Conservation (phyloP, 2,329 filamentous ascomycete species). For the Aschersonia sp. region DNA sequence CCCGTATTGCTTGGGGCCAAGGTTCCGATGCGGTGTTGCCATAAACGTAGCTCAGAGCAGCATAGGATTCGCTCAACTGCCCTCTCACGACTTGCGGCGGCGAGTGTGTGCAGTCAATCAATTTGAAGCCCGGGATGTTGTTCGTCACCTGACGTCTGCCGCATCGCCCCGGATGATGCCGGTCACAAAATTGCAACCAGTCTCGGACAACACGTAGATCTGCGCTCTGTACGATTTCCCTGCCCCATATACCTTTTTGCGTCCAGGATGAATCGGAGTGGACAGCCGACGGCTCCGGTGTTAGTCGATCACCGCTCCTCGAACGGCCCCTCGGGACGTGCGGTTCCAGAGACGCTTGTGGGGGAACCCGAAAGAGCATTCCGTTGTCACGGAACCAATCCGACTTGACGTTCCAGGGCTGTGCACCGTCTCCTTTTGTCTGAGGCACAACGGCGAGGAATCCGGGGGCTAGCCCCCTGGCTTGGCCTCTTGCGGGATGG, state of each 20-base stretch:
- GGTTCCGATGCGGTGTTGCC: conserved; percentile 11
- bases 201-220: conserved; percentile 16
- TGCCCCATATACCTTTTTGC: conserved; percentile 19
- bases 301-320: conserved; percentile 3
- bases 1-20: conserved; percentile 17
- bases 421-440: conserved; percentile 13
- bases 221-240: conserved; percentile 14
- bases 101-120: conserved; percentile 18
- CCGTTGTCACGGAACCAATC: conserved; percentile 18
- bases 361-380: conserved; percentile 18
- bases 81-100: conserved; percentile 15
- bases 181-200: conserved; percentile 20
- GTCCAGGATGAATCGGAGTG: conserved; percentile 9
- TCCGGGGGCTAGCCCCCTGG: conserved; percentile 13
- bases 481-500: conserved; percentile 14
- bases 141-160: conserved; percentile 10
- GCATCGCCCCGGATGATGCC: conserved; percentile 17
- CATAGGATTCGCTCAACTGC: conserved; percentile 15
- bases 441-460: conserved; percentile 19
- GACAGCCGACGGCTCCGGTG: conserved; percentile 3
- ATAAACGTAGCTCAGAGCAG: conserved; percentile 21
- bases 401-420: conserved; percentile 15
- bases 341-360: conserved; percentile 11
- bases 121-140: conserved; percentile 16
- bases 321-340: conserved; percentile 5